Conservation (phyloP, 1,284 basidiomycete species). For the Ustilago curta region DNA sequence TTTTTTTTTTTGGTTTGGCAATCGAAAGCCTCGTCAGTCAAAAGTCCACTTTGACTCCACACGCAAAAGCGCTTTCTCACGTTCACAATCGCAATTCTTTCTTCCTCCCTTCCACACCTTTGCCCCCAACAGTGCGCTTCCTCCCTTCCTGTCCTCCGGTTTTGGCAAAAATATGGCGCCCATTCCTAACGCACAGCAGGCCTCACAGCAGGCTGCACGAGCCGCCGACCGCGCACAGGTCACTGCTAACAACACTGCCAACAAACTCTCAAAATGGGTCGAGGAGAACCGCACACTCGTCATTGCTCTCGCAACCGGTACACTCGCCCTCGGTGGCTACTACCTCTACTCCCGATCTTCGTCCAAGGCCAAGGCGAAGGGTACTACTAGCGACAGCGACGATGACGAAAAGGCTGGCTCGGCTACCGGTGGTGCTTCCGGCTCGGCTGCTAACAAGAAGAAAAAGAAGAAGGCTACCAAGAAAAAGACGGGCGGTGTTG, state of each 20-base stretch:
- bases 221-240: constrained; percentile 49
- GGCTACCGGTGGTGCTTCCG: constrained; percentile 25
- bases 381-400: constrained; percentile 34
- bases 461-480: constrained; percentile 66
- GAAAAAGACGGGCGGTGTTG: constrained; percentile 29
- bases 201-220: constrained; percentile 50
- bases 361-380: constrained; percentile 38
- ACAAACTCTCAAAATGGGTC: constrained; percentile 61
- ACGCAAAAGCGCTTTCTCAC: neutral
- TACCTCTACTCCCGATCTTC: constrained; percentile 55
- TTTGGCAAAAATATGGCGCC: constrained; percentile 39
- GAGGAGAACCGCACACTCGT: constrained; percentile 65
- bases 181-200: constrained; percentile 48
- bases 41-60: constrained; percentile 7
- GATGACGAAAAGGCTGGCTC: constrained; percentile 51
- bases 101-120: neutral
- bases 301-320: constrained; percentile 60
- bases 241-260: constrained; percentile 56
- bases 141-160: neutral
- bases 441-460: constrained; percentile 43
- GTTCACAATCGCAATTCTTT: neutral
- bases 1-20: too few relatives aligned
- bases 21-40: too few relatives aligned
- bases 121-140: neutral
- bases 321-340: constrained; percentile 61